A percentile compares a stretch with the other conserved stretches of the same genome.
phyloP scores from a whole-genome alignment of 768 basidiomycete species.

The Mycena chlorophos region DNA sequence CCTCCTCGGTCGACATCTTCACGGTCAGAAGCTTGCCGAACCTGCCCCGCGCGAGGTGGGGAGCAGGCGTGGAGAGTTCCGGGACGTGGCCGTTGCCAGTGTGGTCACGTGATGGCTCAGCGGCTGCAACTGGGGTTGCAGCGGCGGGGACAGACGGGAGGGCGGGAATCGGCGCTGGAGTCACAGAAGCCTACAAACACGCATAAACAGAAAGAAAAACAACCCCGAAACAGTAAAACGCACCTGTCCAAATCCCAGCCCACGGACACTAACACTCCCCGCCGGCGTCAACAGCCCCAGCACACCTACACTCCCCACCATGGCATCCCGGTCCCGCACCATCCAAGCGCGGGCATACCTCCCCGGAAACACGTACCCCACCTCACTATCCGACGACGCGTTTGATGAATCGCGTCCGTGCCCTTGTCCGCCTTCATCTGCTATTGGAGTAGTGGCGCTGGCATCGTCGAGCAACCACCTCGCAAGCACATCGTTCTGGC shows the following conservation, averaged over 20 bases:
- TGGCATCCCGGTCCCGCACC: slow-evolving; percentile 5
- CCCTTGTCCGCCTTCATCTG: no score
- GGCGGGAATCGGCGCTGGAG: not conserved
- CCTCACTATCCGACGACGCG: no score
- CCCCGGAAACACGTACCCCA: no score
- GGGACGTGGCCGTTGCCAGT: not conserved
- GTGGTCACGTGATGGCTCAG: no score
- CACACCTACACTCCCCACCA: slow-evolving; percentile 1
- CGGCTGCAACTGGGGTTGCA: not conserved
- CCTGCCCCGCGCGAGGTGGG: no score
- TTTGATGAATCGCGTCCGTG: no score
- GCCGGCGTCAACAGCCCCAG: slow-evolving; percentile 19
- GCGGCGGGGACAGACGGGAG: no score
- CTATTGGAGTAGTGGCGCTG: no score
- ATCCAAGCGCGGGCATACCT: no score
- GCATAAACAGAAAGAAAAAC: not conserved
- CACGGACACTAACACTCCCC: slow-evolving; percentile 15
- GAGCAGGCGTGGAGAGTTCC: no score
- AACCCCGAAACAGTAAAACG: not conserved
- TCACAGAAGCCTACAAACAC: not conserved
- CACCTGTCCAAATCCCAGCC: not conserved
- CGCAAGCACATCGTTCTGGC: not conserved
- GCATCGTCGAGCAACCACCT: no score
- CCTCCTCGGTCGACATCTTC: not conserved
- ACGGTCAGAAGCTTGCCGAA: not conserved